Base-by-base conservation (phyloP, 2,329 filamentous ascomycete species). In the Venturia oleaginea region DNA sequence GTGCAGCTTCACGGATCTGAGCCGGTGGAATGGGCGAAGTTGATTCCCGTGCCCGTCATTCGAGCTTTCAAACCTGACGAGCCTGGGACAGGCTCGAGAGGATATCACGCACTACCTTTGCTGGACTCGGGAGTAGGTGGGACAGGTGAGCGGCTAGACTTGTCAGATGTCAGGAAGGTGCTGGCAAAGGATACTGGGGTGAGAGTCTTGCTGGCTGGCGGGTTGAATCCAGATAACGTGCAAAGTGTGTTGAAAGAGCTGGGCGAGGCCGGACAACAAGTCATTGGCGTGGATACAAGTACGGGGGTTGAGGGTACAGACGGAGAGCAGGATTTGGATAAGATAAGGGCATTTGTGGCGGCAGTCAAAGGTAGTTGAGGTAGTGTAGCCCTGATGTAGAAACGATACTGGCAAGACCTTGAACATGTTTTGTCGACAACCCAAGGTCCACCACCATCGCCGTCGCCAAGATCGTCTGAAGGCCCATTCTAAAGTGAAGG, bases 1-100 rank as follows among this genome's bases (percentile, higher is more conserved):
- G 90, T 99, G 7, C 94, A 99, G 73, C 83, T 99, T 2, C 94
- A 99, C 72, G 95, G 94, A 10, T 83, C 88, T 59, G 95, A 99
- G 73, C 93, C 94, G 2, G 71, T 97, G 4, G 94, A 99, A 74
- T 99, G 93, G 92, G 88, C 92, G 1, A 84, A 78, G 57, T 77
- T 89, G n/a, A 91, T 99, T 60, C 92, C 94, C 0, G 92, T 97
- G 0, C 94, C 94, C 0, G 92, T 99, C 5, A 86, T 99, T 68
- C 87, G 86, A 68, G 89, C 88, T 61, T 99, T 97, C 77, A 86
- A 86, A 63, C 91, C 92, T 0, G 84, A 82, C 2, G 86, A 92
- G 61, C 77, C 84, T n/a, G 90, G 87, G 0, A 79, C 96, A 57
- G 86, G 86, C 8, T 77, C 82, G 51, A 84, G 91, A 64, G 92